phyloP scores from a whole-genome alignment of 1,284 basidiomycete genomes.

The Phlebopus sp. region DNA sequence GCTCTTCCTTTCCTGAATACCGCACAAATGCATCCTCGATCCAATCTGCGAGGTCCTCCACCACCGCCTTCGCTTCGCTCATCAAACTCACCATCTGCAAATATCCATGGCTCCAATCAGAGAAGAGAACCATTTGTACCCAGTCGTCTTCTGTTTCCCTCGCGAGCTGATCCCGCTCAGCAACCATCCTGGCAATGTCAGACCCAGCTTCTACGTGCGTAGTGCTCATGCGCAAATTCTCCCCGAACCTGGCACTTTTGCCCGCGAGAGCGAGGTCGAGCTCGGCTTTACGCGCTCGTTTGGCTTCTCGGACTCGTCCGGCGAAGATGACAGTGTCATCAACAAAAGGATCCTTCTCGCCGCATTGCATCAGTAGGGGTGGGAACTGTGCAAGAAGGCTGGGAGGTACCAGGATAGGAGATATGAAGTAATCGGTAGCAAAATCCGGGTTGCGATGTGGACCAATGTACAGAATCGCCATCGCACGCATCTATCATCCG shows the following conservation, averaged over 20 bases:
- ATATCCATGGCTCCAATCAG: slow-evolving; percentile 92
- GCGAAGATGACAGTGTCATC: slow-evolving; percentile 96
- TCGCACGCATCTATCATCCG: slow-evolving; percentile 85
- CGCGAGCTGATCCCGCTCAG: slow-evolving; percentile 57
- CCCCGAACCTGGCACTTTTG: slow-evolving; percentile 58
- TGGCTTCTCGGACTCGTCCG: slow-evolving; percentile 89
- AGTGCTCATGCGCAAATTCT: slow-evolving; percentile 48
- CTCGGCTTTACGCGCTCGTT: slow-evolving; percentile 74
- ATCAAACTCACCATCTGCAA: slow-evolving; percentile 91
- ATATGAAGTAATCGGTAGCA: slow-evolving; percentile 91
- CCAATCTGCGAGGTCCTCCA: slow-evolving; percentile 92
- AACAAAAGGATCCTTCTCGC: slow-evolving; percentile 95
- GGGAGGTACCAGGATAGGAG: slow-evolving; percentile 86
- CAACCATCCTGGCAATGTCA: slow-evolving; percentile 42
- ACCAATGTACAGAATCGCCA: slow-evolving; percentile 97
- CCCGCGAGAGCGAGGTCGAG: slow-evolving; percentile 53
- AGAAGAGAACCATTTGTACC: slow-evolving; percentile 90
- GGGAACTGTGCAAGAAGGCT: slow-evolving; percentile 89
- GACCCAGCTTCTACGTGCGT: slow-evolving; percentile 20
- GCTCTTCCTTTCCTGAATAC: slow-evolving; percentile 22
- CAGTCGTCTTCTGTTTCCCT: slow-evolving; percentile 87
- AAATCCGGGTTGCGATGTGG: slow-evolving; percentile 92
- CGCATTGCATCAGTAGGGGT: slow-evolving; percentile 88
- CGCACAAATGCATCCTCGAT: slow-evolving; percentile 77
- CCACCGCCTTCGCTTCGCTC: slow-evolving; percentile 77